A percentile compares a stretch with the other conserved stretches of the same genome.
phyloP scores from a whole-genome alignment of 1,284 basidiomycete genomes.

The Apiotrichum mycotoxinovorans region DNA sequence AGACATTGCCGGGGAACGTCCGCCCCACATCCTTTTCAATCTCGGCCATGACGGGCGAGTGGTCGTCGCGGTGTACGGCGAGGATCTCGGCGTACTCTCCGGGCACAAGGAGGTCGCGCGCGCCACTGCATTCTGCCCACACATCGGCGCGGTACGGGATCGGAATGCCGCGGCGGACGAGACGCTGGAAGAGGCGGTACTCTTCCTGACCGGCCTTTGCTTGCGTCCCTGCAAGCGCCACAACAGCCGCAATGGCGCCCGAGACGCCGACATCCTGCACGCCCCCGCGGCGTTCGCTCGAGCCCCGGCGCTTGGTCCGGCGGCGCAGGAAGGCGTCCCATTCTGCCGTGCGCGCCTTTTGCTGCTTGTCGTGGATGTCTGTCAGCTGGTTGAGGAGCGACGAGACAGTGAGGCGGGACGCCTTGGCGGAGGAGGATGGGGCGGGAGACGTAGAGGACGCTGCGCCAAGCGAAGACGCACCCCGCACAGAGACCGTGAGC shows the following conservation, averaged over 20 bases:
- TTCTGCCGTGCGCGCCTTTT: constrained; percentile 66
- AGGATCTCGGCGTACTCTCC: constrained; percentile 85
- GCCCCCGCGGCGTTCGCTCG: not conserved
- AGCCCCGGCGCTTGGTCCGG: constrained; percentile 21
- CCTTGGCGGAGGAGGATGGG: constrained; percentile 7
- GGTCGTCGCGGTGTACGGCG: constrained; percentile 56
- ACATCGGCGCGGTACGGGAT: constrained; percentile 80
- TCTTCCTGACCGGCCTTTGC: constrained; percentile 64
- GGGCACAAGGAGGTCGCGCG: constrained; percentile 84
- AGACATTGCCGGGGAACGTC: constrained; percentile 67
- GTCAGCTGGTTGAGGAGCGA: constrained; percentile 74
- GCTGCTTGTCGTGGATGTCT: constrained; percentile 78
- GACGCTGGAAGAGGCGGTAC: constrained; percentile 69
- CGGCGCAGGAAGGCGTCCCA: constrained; percentile 83
- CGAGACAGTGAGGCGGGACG: constrained; percentile 65
- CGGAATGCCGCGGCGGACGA: constrained; percentile 82
- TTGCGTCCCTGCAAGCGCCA: constrained; percentile 55
- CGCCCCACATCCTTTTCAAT: constrained; percentile 90
- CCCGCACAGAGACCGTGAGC: constrained; percentile 43
- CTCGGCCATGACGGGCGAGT: constrained; percentile 64
- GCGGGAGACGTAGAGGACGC: constrained; percentile 10
- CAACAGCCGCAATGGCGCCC: constrained; percentile 15
- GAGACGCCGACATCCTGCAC: constrained; percentile 19
- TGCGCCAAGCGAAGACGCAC: constrained; percentile 14
- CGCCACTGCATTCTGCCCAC: constrained; percentile 76